Percentiles rank a stretch among this genome's conserved stretches.
Conservation (phyloP, 371 early-diverging fungal genomes). For the Fennellomyces sp. region DNA sequence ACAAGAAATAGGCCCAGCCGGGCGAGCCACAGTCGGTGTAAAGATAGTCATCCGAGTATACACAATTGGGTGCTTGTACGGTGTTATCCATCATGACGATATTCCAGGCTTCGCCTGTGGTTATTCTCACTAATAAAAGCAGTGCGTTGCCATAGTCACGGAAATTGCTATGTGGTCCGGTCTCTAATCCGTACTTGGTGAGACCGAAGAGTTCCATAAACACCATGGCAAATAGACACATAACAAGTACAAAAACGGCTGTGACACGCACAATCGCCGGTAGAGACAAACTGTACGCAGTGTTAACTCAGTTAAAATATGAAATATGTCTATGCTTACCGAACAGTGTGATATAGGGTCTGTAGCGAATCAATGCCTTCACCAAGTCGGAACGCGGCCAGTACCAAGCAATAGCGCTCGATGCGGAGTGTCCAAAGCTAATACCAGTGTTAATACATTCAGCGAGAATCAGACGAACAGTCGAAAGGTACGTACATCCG, state of each 20-base stretch:
- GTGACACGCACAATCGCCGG: constrained; percentile 60
- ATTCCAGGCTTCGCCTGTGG: constrained; percentile 66
- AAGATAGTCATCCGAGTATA: constrained; percentile 43
- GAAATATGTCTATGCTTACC: constrained; percentile 31
- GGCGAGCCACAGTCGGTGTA: constrained; percentile 58
- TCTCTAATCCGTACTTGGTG: constrained; percentile 55
- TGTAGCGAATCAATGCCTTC: constrained; percentile 60
- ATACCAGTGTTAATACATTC: background rate
- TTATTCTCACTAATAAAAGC: constrained; percentile 56
- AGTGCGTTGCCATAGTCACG: constrained; percentile 60
- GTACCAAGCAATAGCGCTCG: constrained; percentile 56
- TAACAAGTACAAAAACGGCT: constrained; percentile 59
- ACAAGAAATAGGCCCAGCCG: constrained; percentile 57
- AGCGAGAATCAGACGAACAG: background rate
- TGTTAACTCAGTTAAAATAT: too few relatives aligned
- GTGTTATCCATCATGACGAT: constrained; percentile 60
- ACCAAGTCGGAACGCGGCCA: constrained; percentile 61
- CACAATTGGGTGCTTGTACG: constrained; percentile 52
- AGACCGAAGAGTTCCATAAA: constrained; percentile 66
- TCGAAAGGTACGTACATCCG: constrained; percentile 32
- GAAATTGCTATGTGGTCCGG: constrained; percentile 49
- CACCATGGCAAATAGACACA: constrained; percentile 61
- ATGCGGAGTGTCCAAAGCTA: constrained; percentile 48
- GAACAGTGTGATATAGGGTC: constrained; percentile 56
- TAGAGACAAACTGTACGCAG: constrained; percentile 47